Percentiles rank a stretch among this genome's conserved stretches.
Evolutionary conservation across 2,329 filamentous ascomycete species (phyloP).

Genomic region (Neofusicoccum laricinum): DNA sequence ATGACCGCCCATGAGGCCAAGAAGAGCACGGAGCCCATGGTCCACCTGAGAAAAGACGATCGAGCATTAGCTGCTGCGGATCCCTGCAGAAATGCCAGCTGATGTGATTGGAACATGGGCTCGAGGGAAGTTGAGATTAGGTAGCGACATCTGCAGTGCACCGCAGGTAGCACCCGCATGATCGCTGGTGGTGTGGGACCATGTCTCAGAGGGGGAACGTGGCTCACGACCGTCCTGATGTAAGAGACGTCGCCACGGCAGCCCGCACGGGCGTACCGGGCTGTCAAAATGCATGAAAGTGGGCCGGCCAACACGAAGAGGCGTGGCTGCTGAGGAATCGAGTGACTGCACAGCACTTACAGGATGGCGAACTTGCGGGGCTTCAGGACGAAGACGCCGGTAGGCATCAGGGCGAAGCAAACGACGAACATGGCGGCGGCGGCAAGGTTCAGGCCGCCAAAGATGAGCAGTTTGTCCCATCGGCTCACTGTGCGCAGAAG

Average conservation of each 20-base stretch:
- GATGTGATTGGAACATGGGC: slow-evolving; percentile 26
- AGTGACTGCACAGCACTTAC: slow-evolving; percentile 61
- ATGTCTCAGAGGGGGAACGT: slow-evolving; percentile 28
- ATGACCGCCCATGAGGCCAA: slow-evolving; percentile 88
- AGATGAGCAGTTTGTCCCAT: slow-evolving; percentile 94
- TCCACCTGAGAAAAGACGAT: slow-evolving; percentile 66
- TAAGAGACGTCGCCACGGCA: slow-evolving; percentile 14
- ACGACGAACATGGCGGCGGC: slow-evolving; percentile 90
- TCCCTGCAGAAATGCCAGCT: slow-evolving; percentile 17
- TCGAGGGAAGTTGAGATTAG: slow-evolving; percentile 28
- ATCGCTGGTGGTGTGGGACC: slow-evolving; percentile 31
- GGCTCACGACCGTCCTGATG: slow-evolving; percentile 35
- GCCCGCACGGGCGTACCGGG: background rate
- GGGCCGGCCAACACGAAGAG: slow-evolving; percentile 16
- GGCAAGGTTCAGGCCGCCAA: slow-evolving; percentile 84
- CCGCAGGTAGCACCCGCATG: slow-evolving; percentile 41
- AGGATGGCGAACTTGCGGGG: slow-evolving; percentile 94
- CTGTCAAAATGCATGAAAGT: slow-evolving; percentile 16
- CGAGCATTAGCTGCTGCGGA: slow-evolving; percentile 18
- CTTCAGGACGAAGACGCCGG: slow-evolving; percentile 64
- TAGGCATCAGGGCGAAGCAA: slow-evolving; percentile 84
- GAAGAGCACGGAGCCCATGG: slow-evolving; percentile 86
- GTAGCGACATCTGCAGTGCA: slow-evolving; percentile 34
- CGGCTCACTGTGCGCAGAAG: slow-evolving; percentile 68
- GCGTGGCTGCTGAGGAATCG: slow-evolving; percentile 19